Conservation (phyloP, 192 early-diverging fungal genomes). For the Coemansia sp. region DNA sequence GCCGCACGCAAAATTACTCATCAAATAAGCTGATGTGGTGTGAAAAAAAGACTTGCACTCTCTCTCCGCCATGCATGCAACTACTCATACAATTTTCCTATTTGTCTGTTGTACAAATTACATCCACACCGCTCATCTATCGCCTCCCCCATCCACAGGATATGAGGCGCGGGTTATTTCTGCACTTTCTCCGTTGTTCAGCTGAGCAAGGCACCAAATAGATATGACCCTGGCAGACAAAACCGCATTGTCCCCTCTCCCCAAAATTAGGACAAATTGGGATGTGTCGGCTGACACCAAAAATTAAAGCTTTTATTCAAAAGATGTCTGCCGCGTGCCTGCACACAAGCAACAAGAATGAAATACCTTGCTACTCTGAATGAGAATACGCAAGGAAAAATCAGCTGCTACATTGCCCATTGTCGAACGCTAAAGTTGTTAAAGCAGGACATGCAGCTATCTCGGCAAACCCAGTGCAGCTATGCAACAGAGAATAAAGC, state of each 20-base stretch:
- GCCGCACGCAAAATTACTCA: too few relatives aligned
- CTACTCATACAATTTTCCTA: neutral
- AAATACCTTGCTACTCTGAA: neutral
- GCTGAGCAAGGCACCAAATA: neutral
- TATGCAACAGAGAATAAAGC: neutral
- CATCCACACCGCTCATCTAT: neutral
- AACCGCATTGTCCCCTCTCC: neutral
- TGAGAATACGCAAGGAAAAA: neutral
- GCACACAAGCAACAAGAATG: too few relatives aligned
- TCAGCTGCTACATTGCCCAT: too few relatives aligned
- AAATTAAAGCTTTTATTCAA: neutral
- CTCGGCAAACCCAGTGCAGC: conserved; percentile 10
- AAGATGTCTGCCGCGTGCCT: neutral
- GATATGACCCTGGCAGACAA: neutral
- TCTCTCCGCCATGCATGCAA: neutral
- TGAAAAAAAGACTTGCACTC: neutral
- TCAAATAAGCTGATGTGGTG: neutral
- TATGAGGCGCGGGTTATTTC: conserved; percentile 1
- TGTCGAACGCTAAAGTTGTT: neutral
- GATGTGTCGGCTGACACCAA: neutral
- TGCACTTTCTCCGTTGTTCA: neutral
- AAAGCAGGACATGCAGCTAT: conserved; percentile 5
- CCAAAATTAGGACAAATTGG: neutral
- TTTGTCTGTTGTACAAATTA: neutral
- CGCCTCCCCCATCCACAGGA: neutral